Percentiles rank a stretch among this genome's conserved stretches.
Conservation (phyloP, 257 asterid genomes). For the Vinca minor region DNA sequence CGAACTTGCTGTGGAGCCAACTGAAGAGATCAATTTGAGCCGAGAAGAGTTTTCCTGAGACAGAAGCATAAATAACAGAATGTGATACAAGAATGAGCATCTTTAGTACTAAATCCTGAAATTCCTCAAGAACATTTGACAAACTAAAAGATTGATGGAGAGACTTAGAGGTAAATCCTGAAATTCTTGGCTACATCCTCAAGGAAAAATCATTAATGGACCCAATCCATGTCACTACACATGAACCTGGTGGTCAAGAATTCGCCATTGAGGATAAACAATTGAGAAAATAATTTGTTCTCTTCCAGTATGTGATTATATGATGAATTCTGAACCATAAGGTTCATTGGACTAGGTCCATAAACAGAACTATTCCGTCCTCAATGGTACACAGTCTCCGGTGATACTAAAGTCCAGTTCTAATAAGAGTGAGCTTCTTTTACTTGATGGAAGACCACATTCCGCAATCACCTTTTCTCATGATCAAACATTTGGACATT, state of each 20-base stretch:
- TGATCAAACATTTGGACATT: not conserved
- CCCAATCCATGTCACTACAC: too few relatives aligned
- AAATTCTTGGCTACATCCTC: too few relatives aligned
- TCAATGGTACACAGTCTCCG: not conserved
- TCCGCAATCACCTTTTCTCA: not conserved
- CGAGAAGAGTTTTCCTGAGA: constrained; percentile 40
- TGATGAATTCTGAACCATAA: too few relatives aligned
- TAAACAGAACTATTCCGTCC: too few relatives aligned
- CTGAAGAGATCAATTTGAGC: constrained; percentile 33
- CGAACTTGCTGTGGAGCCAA: constrained; percentile 16
- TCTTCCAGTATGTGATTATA: too few relatives aligned
- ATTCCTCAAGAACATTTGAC: not conserved
- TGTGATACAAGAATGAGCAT: constrained; percentile 2
- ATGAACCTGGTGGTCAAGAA: too few relatives aligned
- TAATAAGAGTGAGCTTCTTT: not conserved
- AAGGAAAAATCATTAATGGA: too few relatives aligned
- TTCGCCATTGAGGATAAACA: too few relatives aligned
- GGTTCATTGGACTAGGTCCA: too few relatives aligned
- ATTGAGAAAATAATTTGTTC: too few relatives aligned
- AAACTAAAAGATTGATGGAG: not conserved
- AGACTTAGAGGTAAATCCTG: not conserved
- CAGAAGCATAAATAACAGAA: constrained; percentile 6
- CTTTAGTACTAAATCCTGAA: not conserved
- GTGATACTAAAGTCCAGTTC: not conserved
- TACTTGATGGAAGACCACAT: not conserved